These are phyloP conservation scores for Phialemoniopsis sp. DNA, from an alignment of 2,329 filamentous ascomycete genomes.

Conservation along the genomic window DNA sequence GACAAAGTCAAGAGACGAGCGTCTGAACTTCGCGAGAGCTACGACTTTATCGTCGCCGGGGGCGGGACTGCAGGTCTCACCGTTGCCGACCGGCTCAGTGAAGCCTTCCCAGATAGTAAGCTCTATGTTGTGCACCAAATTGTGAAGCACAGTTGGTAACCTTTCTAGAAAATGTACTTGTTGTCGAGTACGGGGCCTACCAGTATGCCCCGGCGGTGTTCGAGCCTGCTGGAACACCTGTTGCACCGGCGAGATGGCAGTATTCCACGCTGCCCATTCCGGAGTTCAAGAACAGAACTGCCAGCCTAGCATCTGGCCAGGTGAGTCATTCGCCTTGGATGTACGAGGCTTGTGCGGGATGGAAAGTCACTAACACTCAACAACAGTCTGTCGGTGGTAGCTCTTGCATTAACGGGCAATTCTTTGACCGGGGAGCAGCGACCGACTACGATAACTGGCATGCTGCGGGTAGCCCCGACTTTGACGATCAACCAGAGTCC, in stretches of 20 bases:
- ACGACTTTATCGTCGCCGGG: constrained; percentile 3
- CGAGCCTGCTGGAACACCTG: neutral
- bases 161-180: neutral
- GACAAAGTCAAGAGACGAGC: neutral
- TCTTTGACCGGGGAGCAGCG: constrained; percentile 1
- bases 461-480: neutral
- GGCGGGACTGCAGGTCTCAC: neutral
- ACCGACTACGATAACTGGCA: constrained; percentile 2
- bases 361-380: no score
- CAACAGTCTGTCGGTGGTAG: neutral
- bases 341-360: no score
- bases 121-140: no score
- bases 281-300: no score
- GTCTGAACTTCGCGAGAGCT: neutral
- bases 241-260: no score
- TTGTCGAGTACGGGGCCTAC: neutral
- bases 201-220: neutral
- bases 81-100: constrained; percentile 1
- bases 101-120: neutral
- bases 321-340: no score
- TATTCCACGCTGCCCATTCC: no score
- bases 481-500: neutral
- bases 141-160: no score
- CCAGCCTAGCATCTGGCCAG: no score
- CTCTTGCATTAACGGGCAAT: neutral